Conservation (phyloP, 1,284 basidiomycete genomes). For the Ustanciosporium gigantosporum region DNA sequence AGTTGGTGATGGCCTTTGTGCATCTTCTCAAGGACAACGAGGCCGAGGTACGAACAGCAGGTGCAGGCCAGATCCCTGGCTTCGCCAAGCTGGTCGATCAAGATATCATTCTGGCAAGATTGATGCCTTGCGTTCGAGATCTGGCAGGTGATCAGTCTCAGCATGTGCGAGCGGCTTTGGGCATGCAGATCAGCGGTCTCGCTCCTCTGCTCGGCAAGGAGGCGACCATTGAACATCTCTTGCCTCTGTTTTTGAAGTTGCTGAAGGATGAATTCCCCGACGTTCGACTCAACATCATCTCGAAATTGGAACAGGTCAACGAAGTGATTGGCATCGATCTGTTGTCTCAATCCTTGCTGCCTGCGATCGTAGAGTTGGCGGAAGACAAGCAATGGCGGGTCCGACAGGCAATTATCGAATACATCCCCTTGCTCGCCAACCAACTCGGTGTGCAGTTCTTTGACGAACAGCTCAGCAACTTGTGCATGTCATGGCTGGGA, state of each 20-base stretch:
- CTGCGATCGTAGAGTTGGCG: slow-evolving; percentile 95
- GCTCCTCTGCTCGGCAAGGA: slow-evolving; percentile 93
- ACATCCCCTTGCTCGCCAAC: slow-evolving; percentile 92
- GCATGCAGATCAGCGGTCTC: slow-evolving; percentile 95
- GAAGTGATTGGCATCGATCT: slow-evolving; percentile 95
- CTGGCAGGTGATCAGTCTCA: slow-evolving; percentile 91
- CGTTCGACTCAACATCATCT: slow-evolving; percentile 96
- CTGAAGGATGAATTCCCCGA: slow-evolving; percentile 99
- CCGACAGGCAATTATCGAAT: slow-evolving; percentile 98
- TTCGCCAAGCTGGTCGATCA: slow-evolving; percentile 93
- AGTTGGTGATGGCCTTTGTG: slow-evolving; percentile 90
- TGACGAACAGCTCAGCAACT: slow-evolving; percentile 91
- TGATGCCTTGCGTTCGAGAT: slow-evolving; percentile 96
- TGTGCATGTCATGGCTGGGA: slow-evolving; percentile 99
- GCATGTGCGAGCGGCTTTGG: slow-evolving; percentile 94
- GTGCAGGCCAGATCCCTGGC: slow-evolving; percentile 92
- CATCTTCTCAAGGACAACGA: slow-evolving; percentile 96
- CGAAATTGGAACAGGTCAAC: slow-evolving; percentile 96
- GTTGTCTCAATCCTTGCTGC: slow-evolving; percentile 90
- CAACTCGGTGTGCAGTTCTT: slow-evolving; percentile 97
- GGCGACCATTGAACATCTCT: slow-evolving; percentile 92
- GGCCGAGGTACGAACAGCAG: slow-evolving; percentile 96
- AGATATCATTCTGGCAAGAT: slow-evolving; percentile 87
- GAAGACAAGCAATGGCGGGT: slow-evolving; percentile 99
- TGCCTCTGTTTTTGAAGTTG: slow-evolving; percentile 92